Base-by-base conservation (phyloP, 148 eudicot genomes). In the Rhododendron mucronatum region DNA sequence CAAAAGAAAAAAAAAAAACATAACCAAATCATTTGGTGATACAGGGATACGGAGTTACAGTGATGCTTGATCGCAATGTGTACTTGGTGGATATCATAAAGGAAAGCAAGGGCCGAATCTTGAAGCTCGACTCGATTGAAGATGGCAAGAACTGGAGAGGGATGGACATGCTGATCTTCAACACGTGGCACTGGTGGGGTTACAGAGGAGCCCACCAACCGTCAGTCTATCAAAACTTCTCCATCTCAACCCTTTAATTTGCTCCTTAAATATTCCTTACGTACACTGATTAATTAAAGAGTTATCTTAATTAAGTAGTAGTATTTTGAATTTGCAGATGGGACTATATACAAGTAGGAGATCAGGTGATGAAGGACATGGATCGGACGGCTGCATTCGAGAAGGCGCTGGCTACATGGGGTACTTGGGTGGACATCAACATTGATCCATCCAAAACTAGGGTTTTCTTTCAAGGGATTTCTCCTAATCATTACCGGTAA, bases 401-500 rank as follows among this genome's bases (percentile, higher is more conserved):
- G 90, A 92, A 55, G 83, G 99, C 95, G 10, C 87, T 96, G 1
- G 67, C 5, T 23, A 95, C 99, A 51, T 95, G 98, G 99, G 99
- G 90, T 79, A 76, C 39, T 6, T 96, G 99, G 99, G 92, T 95
- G n/a, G 95, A 93, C 84, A 44, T 87, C 80, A 95, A 91, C 73
- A 59, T 92, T 81, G 88, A 92, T 85, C 96, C 98, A 12, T 21
- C 85, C 12, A 92, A 87, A 89, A 92, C 96, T 12, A 90, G 79
- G 84, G 92, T 94, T 20, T 95, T 94, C 87, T 96, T 93, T 83
- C 99, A 95, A 89, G 98, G 99, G 35, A 92, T 95, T 85, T 95
- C 98, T 0, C 99, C 99, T 2, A 90, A 94, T 57, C 99, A 95
- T 84, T 94, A 93, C 93, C 90, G 89, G 99, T 96, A 91, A 90